Conservation (phyloP, 2,329 filamentous ascomycete genomes). For the Venturia aucupariae region DNA sequence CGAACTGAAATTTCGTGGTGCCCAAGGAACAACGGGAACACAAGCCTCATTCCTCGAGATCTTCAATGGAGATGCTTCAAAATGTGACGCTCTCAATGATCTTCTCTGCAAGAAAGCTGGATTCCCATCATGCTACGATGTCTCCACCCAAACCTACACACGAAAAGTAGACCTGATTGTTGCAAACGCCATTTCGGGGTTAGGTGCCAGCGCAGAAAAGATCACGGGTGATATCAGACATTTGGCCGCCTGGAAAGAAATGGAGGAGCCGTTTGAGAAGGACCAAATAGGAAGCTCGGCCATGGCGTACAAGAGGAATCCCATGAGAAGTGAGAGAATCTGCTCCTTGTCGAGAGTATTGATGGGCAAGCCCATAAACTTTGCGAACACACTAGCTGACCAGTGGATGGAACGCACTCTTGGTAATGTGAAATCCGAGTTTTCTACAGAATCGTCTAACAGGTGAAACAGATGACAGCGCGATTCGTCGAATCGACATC, state of each 20-base stretch:
- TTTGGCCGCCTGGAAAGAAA: constrained; percentile 63
- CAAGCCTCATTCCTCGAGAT: constrained; percentile 70
- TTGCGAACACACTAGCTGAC: constrained; percentile 56
- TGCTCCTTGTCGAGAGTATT: constrained; percentile 50
- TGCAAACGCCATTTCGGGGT: constrained; percentile 68
- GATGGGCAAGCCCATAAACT: constrained; percentile 44
- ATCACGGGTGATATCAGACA: constrained; percentile 69
- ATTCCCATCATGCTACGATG: constrained; percentile 50
- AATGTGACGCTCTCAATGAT: constrained; percentile 54
- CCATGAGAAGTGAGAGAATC: constrained; percentile 52
- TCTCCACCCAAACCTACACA: constrained; percentile 66
- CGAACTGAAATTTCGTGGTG: constrained; percentile 63
- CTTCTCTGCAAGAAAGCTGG: constrained; percentile 58
- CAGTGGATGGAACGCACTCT: constrained; percentile 70
- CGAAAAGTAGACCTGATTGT: constrained; percentile 75
- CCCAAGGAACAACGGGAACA: constrained; percentile 61
- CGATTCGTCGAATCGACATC: constrained; percentile 50
- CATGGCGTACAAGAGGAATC: constrained; percentile 57
- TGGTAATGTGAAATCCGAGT: neutral
- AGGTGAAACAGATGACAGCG: constrained; percentile 52
- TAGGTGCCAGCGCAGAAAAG: constrained; percentile 69
- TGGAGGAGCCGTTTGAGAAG: constrained; percentile 76
- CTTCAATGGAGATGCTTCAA: constrained; percentile 50
- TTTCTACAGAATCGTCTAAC: neutral
- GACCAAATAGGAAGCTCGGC: constrained; percentile 61